Percentiles rank a stretch among this genome's conserved stretches.
These are phyloP conservation scores for Berberis thunbergii DNA, from an alignment of 164 flowering plant species.

Conservation along the genomic window DNA sequence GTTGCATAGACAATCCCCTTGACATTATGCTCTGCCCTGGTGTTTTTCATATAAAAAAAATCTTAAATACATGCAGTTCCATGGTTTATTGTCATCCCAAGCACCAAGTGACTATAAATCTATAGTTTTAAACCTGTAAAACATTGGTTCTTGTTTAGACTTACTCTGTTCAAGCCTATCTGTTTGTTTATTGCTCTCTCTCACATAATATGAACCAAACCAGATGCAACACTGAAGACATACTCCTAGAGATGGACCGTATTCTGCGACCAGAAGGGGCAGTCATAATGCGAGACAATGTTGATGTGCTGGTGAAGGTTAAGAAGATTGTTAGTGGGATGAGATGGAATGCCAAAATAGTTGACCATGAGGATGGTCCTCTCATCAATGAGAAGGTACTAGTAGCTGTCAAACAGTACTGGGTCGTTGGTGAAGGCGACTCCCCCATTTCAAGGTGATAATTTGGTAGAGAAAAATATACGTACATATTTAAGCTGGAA, in stretches of 20 bases:
- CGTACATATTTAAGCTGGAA: background rate
- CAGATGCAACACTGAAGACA: slow-evolving; percentile 74
- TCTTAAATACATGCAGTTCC: too few relatives aligned
- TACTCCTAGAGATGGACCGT: slow-evolving; percentile 89
- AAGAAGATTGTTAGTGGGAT: slow-evolving; percentile 55
- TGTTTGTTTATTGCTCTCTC: background rate
- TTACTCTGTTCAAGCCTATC: background rate
- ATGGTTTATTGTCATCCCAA: too few relatives aligned
- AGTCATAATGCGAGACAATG: slow-evolving; percentile 76
- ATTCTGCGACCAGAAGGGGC: slow-evolving; percentile 92
- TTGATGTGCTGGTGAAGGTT: slow-evolving; percentile 61
- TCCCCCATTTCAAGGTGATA: slow-evolving; percentile 39
- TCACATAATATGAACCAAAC: slow-evolving; percentile 1
- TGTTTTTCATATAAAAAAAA: too few relatives aligned
- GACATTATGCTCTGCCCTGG: too few relatives aligned
- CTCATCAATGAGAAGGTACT: slow-evolving; percentile 66
- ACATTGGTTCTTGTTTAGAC: background rate
- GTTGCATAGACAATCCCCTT: too few relatives aligned
- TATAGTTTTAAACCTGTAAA: background rate
- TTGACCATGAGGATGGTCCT: slow-evolving; percentile 92
- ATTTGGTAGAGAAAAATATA: background rate
- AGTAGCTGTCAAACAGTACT: slow-evolving; percentile 78
- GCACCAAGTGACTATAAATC: too few relatives aligned
- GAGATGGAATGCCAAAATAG: slow-evolving; percentile 77
- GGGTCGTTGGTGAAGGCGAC: slow-evolving; percentile 45